These are phyloP conservation scores for Rhodotorula taiwanensis DNA, from an alignment of 768 basidiomycete species.

Conservation along the genomic window DNA sequence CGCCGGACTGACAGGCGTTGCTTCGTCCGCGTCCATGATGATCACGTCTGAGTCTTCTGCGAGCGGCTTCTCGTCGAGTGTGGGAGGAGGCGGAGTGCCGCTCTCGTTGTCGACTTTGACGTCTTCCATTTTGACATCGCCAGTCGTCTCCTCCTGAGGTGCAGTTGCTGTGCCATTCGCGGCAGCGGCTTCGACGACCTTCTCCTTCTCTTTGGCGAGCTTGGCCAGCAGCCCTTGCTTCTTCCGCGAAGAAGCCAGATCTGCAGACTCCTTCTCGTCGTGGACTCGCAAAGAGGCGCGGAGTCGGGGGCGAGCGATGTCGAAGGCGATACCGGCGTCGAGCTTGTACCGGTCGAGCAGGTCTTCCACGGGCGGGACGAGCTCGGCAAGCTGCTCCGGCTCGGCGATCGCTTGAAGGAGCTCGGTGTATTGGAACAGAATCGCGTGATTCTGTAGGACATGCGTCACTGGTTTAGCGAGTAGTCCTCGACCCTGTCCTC, in stretches of 20 bases:
- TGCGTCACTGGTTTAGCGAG: constrained; percentile 26
- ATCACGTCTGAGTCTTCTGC: background rate
- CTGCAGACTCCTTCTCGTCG: constrained; percentile 22
- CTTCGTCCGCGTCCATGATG: constrained; percentile 44
- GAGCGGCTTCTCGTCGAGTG: background rate
- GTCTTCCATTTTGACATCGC: constrained; percentile 35
- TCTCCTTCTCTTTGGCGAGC: constrained; percentile 18
- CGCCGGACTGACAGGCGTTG: background rate
- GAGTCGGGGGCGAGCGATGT: constrained; percentile 66
- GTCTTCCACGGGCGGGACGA: constrained; percentile 67
- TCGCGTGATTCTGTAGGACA: constrained; percentile 68
- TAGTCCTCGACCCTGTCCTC: too few relatives aligned
- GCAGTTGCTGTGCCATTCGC: background rate
- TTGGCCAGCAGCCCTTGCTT: constrained; percentile 24
- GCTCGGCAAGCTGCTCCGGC: constrained; percentile 63
- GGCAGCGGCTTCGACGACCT: background rate
- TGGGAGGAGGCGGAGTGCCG: background rate
- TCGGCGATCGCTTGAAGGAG: constrained; percentile 64
- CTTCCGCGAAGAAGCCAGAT: constrained; percentile 1
- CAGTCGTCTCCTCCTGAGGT: background rate
- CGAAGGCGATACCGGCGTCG: constrained; percentile 82
- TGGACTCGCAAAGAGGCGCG: constrained; percentile 19
- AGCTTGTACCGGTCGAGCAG: constrained; percentile 72
- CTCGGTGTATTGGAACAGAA: constrained; percentile 85
- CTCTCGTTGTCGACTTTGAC: constrained; percentile 4